Evolutionary conservation across 768 basidiomycete genomes (phyloP).

Genomic region (Xerocomus brunneocitrinus): DNA sequence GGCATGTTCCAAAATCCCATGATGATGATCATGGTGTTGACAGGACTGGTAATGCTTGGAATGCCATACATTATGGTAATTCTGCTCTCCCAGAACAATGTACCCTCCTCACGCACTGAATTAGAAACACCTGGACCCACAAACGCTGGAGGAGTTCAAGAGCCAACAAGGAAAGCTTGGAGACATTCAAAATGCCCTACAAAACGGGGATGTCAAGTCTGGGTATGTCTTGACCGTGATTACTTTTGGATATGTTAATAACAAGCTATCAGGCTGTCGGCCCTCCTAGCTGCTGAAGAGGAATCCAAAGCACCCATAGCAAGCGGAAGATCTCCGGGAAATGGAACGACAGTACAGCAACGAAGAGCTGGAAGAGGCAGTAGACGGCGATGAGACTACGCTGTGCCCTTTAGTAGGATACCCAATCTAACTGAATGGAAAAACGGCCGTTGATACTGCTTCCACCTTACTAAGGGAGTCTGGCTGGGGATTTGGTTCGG

Average conservation of each 20-base stretch:
- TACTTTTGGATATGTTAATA: slow-evolving; percentile 2
- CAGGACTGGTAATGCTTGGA: slow-evolving; percentile 60
- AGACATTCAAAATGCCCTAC: slow-evolving; percentile 52
- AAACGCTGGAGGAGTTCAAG: slow-evolving; percentile 59
- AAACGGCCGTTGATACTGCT: background rate
- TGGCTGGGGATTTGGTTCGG: slow-evolving; percentile 8
- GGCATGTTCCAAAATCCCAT: slow-evolving; percentile 81
- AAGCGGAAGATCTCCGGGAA: slow-evolving; percentile 16
- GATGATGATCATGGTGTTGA: slow-evolving; percentile 74
- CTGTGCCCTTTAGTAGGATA: slow-evolving; percentile 10
- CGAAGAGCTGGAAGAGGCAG: slow-evolving; percentile 35
- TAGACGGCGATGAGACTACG: slow-evolving; percentile 28
- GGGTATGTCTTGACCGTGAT: slow-evolving; percentile 39
- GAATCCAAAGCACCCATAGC: slow-evolving; percentile 30
- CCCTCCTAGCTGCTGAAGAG: slow-evolving; percentile 39
- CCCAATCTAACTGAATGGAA: background rate
- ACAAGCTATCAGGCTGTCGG: slow-evolving; percentile 36
- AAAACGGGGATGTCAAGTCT: slow-evolving; percentile 54
- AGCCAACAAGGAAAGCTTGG: slow-evolving; percentile 54
- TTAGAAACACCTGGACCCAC: slow-evolving; percentile 76
- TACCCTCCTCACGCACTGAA: slow-evolving; percentile 6
- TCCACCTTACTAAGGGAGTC: slow-evolving; percentile 1
- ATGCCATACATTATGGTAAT: slow-evolving; percentile 75
- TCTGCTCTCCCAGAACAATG: background rate
- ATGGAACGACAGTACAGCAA: slow-evolving; percentile 22